Base-by-base conservation (phyloP, 2,329 filamentous ascomycete species). In the Ophiostoma montium region DNA sequence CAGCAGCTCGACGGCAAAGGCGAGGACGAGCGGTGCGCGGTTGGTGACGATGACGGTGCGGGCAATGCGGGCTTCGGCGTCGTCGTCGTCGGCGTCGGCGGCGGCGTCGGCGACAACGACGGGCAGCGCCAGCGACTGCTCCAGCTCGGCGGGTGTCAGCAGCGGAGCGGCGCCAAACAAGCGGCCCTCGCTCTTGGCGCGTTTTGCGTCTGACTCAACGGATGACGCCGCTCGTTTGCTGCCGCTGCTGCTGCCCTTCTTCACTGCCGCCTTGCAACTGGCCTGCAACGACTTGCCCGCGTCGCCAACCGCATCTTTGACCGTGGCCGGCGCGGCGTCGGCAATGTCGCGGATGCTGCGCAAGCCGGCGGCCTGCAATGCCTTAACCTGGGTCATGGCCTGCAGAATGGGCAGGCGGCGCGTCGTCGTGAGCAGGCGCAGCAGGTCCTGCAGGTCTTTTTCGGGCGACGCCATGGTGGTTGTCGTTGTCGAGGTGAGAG, bases 11-110 rank as follows among this genome's bases (percentile, higher is more conserved):
- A 87, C 75, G 1, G 83, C 80, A 63, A 94, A 94, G 0, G 86
- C 86, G 5, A 94, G 71, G 2, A 94, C 79, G 1, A 94, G 67
- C 1, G 88, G 87, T 2, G 88, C 87, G 35, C 88, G 73, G 58
- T 94, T 57, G 0, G 86, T 92, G 53, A 80, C 67, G 1, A 94
- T 57, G 0, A 69, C 67, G 1, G 76, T 75, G 2, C 66, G 62
- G 13, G 69, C 67, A 5, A 94, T 75, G 8, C 71, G 65, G 1
- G 76, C 71, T 56, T 84, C 50, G 21, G 47, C 50, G 2, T 46
- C 50, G 0, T 15, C 19, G 38, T 36, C 45, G 1, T 35, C 35
- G 43, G 80, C 70, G 21, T 49, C 50, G 2, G 46, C 50, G 0
- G 15, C 19, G 38, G 35, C 45, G 1, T 35, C 35, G 43, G 80